A percentile compares a stretch with the other conserved stretches of the same genome.
phyloP scores from a whole-genome alignment of 129 eudicot genomes.

The Centaurea solstitialis region DNA sequence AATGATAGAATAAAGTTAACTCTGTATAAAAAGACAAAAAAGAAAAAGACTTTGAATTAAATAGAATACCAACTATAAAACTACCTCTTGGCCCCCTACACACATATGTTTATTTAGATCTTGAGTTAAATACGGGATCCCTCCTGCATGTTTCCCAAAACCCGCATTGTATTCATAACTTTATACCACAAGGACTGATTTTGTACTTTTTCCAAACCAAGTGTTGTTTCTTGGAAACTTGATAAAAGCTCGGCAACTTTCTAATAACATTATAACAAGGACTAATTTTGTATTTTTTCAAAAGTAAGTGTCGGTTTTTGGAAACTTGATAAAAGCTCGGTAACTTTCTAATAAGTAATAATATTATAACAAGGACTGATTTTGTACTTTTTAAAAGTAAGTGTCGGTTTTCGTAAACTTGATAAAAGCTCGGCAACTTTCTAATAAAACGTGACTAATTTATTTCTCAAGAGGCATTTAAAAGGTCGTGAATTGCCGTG shows the following conservation, averaged over 20 bases:
- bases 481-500: constrained; percentile 15
- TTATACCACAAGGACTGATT: neutral
- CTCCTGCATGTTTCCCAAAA: neutral
- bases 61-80: neutral
- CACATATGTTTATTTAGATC: neutral
- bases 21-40: neutral
- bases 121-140: neutral
- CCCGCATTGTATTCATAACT: neutral
- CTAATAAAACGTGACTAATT: constrained; percentile 1
- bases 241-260: too few relatives aligned
- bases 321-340: neutral
- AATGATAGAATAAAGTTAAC: neutral
- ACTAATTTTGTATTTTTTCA: too few relatives aligned
- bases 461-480: constrained; percentile 13
- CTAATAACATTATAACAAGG: too few relatives aligned
- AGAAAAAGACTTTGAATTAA: neutral
- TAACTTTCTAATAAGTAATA: neutral
- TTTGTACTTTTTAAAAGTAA: neutral
- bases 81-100: neutral
- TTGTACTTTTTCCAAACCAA: neutral
- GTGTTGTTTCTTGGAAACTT: too few relatives aligned
- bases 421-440: neutral
- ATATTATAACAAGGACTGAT: too few relatives aligned
- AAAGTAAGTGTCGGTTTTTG: too few relatives aligned
- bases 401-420: neutral